These are phyloP conservation scores for Phyllostachys edulis DNA, from an alignment of 176 grass and related monocot genomes.

Conservation along the genomic window DNA sequence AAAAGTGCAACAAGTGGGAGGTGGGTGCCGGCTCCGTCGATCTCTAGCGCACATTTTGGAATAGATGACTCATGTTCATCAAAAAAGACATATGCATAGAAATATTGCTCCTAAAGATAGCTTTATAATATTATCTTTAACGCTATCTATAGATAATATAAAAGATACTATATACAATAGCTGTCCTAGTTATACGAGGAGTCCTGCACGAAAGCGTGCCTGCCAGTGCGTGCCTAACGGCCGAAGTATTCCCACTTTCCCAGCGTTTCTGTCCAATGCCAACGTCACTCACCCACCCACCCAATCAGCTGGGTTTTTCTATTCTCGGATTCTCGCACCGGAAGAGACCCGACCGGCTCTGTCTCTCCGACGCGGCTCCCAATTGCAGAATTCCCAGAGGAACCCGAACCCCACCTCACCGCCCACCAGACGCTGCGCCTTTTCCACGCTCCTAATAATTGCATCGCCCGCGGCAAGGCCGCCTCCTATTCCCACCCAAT, in stretches of 20 bases:
- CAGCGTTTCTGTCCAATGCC: not conserved
- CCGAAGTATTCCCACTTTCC: constrained; percentile 18
- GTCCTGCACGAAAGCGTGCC: not conserved
- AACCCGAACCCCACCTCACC: not conserved
- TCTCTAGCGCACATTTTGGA: too few relatives aligned
- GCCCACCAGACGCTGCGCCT: not conserved
- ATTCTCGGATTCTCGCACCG: not conserved
- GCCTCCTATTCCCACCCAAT: not conserved
- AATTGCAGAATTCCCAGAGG: constrained; percentile 3
- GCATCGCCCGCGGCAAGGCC: not conserved
- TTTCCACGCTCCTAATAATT: constrained; percentile 31
- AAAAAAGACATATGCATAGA: too few relatives aligned
- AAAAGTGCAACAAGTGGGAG: too few relatives aligned
- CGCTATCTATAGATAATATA: too few relatives aligned
- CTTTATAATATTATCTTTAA: too few relatives aligned
- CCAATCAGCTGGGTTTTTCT: too few relatives aligned
- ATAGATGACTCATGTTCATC: too few relatives aligned
- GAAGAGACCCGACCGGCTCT: not conserved
- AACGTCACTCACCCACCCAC: not conserved
- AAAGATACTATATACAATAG: too few relatives aligned
- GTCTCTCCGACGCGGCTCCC: not conserved
- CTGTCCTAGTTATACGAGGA: too few relatives aligned
- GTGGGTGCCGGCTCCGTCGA: too few relatives aligned
- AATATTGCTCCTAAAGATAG: too few relatives aligned
- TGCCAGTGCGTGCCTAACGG: constrained; percentile 2